Base-by-base conservation (phyloP, 371 early-diverging fungal species). In the Apophysomyces trapeziformis region DNA sequence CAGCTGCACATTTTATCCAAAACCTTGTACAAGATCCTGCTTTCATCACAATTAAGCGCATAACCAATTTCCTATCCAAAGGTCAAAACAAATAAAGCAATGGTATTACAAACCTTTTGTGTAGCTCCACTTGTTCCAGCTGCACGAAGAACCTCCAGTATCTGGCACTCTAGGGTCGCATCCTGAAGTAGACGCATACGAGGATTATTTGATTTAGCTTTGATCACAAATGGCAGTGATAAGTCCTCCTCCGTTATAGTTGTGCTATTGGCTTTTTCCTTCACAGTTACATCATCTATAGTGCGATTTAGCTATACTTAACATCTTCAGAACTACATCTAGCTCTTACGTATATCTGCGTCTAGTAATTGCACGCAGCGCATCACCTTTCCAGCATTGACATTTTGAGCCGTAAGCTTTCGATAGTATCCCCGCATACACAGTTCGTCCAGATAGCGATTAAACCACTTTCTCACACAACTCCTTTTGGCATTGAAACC, bases 381-480 rank as follows among this genome's bases (percentile, higher is more conserved):
- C 4, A 58, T 37, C 4, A 37, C 14, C n/a, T 46, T 64, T 16
- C 71, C 59, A 46, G 16, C 13, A 21, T 57, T 57, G 16, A 66
- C 57, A 4, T 63, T 8, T 12, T 38, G 46, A 13, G 69, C 57
- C 13, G 64, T 60, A 0, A 60, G 39, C 26, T 76, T 76, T 47
- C 60, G 63, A 12, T 73, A 32, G 39, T 68, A 65, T 3, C 74
- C 77, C 12, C 63, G 54, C 21, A 54, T 1, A 39, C 60, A 67
- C 3, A 77, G 3, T 47, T 61, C 69, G 58, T 78, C 72, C 38
- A 78, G 45, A 5, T 46, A 39, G 32, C 82, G 74, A 26, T 76
- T 69, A 39, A 68, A 78, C 82, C 82, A 81, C 38, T 72, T 76
- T 38, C 65, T 38, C 0, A 73, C 69, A 0, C 37, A 0, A 12